Conservation (phyloP, 2,329 filamentous ascomycete species). For the Monosporascus sp. region DNA sequence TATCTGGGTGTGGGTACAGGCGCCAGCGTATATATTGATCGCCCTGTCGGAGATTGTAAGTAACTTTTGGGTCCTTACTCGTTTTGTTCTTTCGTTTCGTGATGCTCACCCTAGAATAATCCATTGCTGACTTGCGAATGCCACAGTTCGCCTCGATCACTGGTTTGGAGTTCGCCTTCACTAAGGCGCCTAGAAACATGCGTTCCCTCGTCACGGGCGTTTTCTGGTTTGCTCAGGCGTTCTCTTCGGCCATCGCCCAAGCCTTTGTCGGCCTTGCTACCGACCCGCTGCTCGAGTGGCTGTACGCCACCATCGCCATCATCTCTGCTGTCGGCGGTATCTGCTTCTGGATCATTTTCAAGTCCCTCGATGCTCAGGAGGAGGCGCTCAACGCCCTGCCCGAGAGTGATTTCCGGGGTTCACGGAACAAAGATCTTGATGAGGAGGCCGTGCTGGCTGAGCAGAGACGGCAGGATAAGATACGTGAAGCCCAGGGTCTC, state of each 20-base stretch:
- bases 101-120: too few relatives aligned
- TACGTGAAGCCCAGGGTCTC: not conserved
- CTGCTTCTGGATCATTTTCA: constrained; percentile 64
- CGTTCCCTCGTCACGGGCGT: constrained; percentile 64
- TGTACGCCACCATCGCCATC: constrained; percentile 60
- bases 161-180: constrained; percentile 68
- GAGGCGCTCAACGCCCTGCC: constrained; percentile 53
- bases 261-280: constrained; percentile 25
- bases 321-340: constrained; percentile 57
- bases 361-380: constrained; percentile 59
- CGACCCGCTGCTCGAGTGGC: constrained; percentile 22
- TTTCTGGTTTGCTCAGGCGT: constrained; percentile 28
- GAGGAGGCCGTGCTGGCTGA: not conserved
- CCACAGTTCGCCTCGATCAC: constrained; percentile 38
- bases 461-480: not conserved
- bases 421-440: not conserved
- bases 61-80: too few relatives aligned
- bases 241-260: constrained; percentile 59
- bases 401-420: not conserved
- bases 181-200: constrained; percentile 74
- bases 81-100: too few relatives aligned
- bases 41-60: constrained; percentile 40
- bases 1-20: constrained; percentile 57
- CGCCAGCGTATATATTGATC: constrained; percentile 42
- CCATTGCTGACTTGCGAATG: too few relatives aligned